Evolutionary conservation across 2,329 filamentous ascomycete species (phyloP).

Genomic region (Pseudopithomyces chartarum): DNA sequence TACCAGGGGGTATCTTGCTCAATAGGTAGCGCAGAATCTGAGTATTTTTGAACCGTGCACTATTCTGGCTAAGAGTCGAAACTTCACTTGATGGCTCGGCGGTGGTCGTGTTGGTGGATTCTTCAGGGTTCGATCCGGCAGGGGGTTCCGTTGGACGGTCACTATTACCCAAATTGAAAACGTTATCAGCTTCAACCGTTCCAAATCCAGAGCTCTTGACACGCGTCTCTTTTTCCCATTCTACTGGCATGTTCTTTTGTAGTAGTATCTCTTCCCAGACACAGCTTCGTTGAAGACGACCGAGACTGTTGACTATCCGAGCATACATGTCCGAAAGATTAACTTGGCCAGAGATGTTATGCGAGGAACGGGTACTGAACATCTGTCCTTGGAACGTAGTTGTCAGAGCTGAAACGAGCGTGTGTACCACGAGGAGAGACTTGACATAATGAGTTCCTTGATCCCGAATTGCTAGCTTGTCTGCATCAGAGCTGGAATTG

Average conservation of each 20-base stretch:
- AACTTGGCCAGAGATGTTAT: conserved; percentile 72
- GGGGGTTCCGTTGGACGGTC: conserved; percentile 22
- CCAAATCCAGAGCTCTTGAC: conserved; percentile 48
- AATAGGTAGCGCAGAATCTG: conserved; percentile 77
- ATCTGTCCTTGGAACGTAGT: conserved; percentile 71
- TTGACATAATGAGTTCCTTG: conserved; percentile 80
- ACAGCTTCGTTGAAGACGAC: conserved; percentile 76
- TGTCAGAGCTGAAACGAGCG: conserved; percentile 74
- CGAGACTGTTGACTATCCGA: conserved; percentile 73
- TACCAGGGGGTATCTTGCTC: conserved; percentile 75
- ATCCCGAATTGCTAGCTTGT: conserved; percentile 46
- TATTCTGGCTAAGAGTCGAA: conserved; percentile 29
- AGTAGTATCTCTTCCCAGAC: conserved; percentile 85
- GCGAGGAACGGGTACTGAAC: conserved; percentile 66
- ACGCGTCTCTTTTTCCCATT: conserved; percentile 61
- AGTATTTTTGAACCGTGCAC: conserved; percentile 71
- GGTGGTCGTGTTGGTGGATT: conserved; percentile 11
- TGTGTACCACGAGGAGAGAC: conserved; percentile 76
- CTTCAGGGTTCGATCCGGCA: conserved; percentile 21
- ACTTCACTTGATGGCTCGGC: conserved; percentile 9
- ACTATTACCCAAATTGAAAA: conserved; percentile 41
- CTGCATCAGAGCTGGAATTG: conserved; percentile 1
- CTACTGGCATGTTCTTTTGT: conserved; percentile 72
- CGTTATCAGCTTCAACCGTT: conserved; percentile 46
- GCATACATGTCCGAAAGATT: conserved; percentile 87